Base-by-base conservation (phyloP, 192 early-diverging fungal genomes). In the Linnemannia elongata region DNA sequence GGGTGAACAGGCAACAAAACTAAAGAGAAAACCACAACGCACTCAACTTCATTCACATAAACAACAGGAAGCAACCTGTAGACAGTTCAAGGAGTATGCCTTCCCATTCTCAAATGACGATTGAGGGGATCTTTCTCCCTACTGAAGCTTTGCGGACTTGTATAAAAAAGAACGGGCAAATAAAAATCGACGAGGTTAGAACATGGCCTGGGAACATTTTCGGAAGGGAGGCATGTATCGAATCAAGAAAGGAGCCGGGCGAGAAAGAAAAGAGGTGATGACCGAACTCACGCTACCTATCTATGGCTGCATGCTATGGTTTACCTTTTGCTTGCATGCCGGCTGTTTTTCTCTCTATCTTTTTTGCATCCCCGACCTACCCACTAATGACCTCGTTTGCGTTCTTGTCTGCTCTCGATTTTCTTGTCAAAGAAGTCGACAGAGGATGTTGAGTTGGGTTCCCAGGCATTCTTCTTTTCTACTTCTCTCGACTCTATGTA, bases 251-350 rank as follows among this genome's bases (percentile, higher is more conserved):
- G 49, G 49, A 52, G 20, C 49, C 49, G 18, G 49, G 15, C 1
- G 44, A 45, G 22, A 52, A 49, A 18, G 47, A 17, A 49, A 49
- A 18, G 17, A 52, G 22, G 49, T 20, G 49, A 52, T 52, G 17
- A 52, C 55, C 55, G 10, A 57, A 10, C 60, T 66, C 60, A 66
- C 60, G 60, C 30, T 66, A 66, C 60, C 60, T 66, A 66, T 66
- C 60, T 66, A 66, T 66, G 60, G 12, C 10, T 66, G 60, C 60
- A 66, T 35, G 27, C 60, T 66, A 33, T 66, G 60, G 60, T 66
- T 66, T 66, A 30, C 30, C 44, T 45, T 33, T 66, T 27, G 27
- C 10, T 15, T 13, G n/a, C 55, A 60, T 60, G 55, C 55, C 9
- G 1, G n/a, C 55, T 22, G 49, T 18, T 52, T 52, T 52, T 52